A percentile compares a stretch with the other conserved stretches of the same genome.
Conservation (phyloP, 495 filamentous ascomycete genomes). For the Eremomyces bilateralis region DNA sequence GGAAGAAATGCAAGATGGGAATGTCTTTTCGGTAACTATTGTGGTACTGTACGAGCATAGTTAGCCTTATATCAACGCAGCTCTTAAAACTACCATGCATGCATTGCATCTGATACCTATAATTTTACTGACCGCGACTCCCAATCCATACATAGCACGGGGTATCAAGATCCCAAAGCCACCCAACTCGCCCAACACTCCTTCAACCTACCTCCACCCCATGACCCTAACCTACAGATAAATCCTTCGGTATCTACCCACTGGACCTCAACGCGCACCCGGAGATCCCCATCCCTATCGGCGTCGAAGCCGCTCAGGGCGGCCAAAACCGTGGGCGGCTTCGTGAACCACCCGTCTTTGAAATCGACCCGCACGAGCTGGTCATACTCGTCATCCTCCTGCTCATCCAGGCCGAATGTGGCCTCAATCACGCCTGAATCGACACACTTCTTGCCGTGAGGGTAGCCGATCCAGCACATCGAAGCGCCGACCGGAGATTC, state of each 20-base stretch:
- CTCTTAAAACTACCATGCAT: too few relatives aligned
- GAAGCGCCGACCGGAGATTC: slow-evolving; percentile 7
- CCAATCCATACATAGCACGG: too few relatives aligned
- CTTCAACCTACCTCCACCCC: too few relatives aligned
- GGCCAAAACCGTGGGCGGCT: slow-evolving; percentile 7
- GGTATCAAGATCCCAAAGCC: too few relatives aligned
- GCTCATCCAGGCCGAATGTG: slow-evolving; percentile 6
- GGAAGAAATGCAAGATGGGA: too few relatives aligned
- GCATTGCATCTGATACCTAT: too few relatives aligned
- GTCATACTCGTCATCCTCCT: neutral
- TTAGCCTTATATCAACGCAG: too few relatives aligned
- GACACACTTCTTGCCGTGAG: slow-evolving; percentile 6
- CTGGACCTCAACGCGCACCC: slow-evolving; percentile 23
- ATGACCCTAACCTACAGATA: slow-evolving; percentile 9
- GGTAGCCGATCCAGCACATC: slow-evolving; percentile 12
- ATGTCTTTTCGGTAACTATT: too few relatives aligned
- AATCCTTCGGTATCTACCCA: slow-evolving; percentile 19
- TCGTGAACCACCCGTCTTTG: slow-evolving; percentile 2
- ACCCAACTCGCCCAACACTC: too few relatives aligned
- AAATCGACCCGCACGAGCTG: slow-evolving; percentile 6
- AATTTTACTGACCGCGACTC: too few relatives aligned
- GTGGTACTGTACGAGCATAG: too few relatives aligned
- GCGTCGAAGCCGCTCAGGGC: slow-evolving; percentile 10
- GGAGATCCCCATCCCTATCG: slow-evolving; percentile 11
- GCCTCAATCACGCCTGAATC: too few relatives aligned